Evolutionary conservation across 2,329 filamentous ascomycete species (phyloP), one percentile per base, ranked within the genome.

Genomic region (Dactylonectria estremocensis): DNA sequence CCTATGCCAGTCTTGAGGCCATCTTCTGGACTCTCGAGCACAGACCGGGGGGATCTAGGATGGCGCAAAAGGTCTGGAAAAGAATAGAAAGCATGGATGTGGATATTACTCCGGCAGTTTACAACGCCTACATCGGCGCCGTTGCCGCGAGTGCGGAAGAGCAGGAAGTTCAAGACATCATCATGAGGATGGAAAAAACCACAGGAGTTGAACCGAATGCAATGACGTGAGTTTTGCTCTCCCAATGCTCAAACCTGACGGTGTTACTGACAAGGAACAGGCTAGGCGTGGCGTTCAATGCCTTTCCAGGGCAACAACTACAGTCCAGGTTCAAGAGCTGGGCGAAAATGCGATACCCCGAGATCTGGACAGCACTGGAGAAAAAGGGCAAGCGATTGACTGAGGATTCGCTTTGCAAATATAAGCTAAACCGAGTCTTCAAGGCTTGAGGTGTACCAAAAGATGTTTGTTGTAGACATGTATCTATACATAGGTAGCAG

Each of bases 1-100:
- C 91, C 1, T 94, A 96, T 74, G 88, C 90, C 68, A 95, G 92
- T 68, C 87, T 99, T 43, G 90, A 92, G 52, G 92, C 96, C 37
- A 91, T 95, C 2, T 94, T 99, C 73, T 91, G 91, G 72, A 89
- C 91, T 1, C 95, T 95, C 78, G 91, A 97, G 78, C 84, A 83
- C 68, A 84, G 84, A 67, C 85, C 87, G 1, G 85, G 85, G 76
- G 84, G 91, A 72, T 84, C 91, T 80, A 84, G 82, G 20, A 86
- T 86, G 69, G 89, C 92, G 46, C 88, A 89, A 20, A 84, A 88
- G 54, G 89, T 95, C 7, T 97, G 93, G 93, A 83, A 83, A 22
- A 90, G 89, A 80, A 86, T 96, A 65, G 86, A 87, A 73, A 85
- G 86, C 63, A 91, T 97, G 86, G 94, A 96, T 33, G 87, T 98